Evolutionary conservation across 208 protist species (phyloP).

Genomic region (Acanthamoeba quina): DNA sequence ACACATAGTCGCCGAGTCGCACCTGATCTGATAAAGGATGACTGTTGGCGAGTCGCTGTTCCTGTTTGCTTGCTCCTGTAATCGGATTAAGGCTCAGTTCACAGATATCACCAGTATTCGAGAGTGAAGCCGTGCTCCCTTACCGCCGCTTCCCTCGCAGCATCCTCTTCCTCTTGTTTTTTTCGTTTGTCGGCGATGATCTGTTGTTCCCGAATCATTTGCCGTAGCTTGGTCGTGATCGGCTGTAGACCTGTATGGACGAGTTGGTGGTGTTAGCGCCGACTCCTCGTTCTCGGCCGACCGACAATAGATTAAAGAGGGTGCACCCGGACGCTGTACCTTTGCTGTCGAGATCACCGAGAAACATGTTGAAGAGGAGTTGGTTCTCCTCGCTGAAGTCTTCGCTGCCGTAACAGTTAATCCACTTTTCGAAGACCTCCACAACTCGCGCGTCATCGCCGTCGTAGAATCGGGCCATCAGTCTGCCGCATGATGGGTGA

Average conservation of each 20-base stretch:
- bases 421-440: conserved; percentile 75
- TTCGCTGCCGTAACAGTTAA: conserved; percentile 54
- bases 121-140: background rate
- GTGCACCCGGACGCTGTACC: background rate
- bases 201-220: background rate
- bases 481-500: background rate
- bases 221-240: background rate
- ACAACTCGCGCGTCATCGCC: conserved; percentile 36
- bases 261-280: background rate
- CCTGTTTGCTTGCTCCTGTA: background rate
- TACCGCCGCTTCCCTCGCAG: background rate
- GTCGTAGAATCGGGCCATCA: conserved; percentile 75
- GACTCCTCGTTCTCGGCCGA: background rate
- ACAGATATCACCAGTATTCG: background rate
- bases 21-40: conserved; percentile 45
- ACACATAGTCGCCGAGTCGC: background rate
- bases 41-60: background rate
- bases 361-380: conserved; percentile 75
- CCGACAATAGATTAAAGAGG: background rate
- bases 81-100: background rate
- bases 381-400: conserved; percentile 70
- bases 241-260: background rate
- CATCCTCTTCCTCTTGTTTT: conserved; percentile 10
- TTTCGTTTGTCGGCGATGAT: background rate
- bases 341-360: conserved; percentile 53